phyloP scores from a whole-genome alignment of 805 yeast genomes.

The Pichia sporocuriosa region DNA sequence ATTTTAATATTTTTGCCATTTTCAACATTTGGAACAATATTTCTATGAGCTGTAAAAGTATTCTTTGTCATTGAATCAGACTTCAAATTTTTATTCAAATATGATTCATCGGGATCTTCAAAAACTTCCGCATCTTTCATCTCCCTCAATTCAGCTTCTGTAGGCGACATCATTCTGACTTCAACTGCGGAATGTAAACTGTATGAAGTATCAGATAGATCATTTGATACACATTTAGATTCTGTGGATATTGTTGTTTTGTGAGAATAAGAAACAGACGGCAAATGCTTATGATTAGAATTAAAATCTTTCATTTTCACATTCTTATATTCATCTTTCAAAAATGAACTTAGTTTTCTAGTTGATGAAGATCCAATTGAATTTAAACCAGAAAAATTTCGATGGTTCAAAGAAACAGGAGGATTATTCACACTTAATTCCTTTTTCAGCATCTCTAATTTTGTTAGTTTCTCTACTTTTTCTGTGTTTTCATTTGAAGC shows the following conservation, averaged over 20 bases:
- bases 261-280: constrained; percentile 16
- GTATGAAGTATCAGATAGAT: constrained; percentile 23
- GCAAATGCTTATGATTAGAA: not conserved
- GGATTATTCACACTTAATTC: constrained; percentile 7
- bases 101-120: constrained; percentile 26
- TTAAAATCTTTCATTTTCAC: constrained; percentile 19
- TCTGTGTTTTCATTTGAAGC: not conserved
- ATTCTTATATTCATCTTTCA: constrained; percentile 13
- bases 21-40: constrained; percentile 20
- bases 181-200: constrained; percentile 29
- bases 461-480: constrained; percentile 11
- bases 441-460: constrained; percentile 20
- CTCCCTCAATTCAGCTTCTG: constrained; percentile 16
- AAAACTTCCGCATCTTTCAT: constrained; percentile 19
- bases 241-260: constrained; percentile 22
- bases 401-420: not conserved
- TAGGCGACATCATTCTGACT: constrained; percentile 23
- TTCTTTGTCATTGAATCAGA: constrained; percentile 3
- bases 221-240: constrained; percentile 16
- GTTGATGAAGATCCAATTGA: constrained; percentile 25
- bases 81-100: constrained; percentile 7
- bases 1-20: constrained; percentile 21
- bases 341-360: constrained; percentile 22
- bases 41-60: constrained; percentile 23
- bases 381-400: constrained; percentile 9